These are phyloP conservation scores for Knufia fluminis DNA, from an alignment of 2,329 filamentous ascomycete species.

Conservation along the genomic window DNA sequence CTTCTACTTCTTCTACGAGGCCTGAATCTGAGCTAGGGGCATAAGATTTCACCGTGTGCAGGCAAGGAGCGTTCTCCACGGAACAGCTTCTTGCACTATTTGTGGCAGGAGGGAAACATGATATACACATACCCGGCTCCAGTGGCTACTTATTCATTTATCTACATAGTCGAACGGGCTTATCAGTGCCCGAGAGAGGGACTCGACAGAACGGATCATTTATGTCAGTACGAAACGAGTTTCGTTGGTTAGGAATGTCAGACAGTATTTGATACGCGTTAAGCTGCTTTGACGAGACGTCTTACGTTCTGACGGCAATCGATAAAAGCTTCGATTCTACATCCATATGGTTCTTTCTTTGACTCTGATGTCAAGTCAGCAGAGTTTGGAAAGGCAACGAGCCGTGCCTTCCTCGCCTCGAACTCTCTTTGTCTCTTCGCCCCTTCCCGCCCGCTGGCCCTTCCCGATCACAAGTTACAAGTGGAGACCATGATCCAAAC, in stretches of 20 bases:
- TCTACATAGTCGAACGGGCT: not conserved
- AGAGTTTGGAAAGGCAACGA: too few species aligned
- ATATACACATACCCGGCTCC: conserved; percentile 5
- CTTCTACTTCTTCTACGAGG: conserved; percentile 3
- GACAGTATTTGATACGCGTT: not conserved
- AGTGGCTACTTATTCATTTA: not conserved
- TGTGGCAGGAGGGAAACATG: not conserved
- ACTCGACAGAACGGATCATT: not conserved
- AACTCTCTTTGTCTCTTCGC: not conserved
- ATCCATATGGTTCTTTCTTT: too few species aligned
- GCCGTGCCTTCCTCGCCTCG: not conserved
- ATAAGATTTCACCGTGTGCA: not conserved
- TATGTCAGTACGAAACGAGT: not conserved
- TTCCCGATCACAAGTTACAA: conserved; percentile 1
- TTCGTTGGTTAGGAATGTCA: conserved; percentile 2
- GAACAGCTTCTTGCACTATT: not conserved
- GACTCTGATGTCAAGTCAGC: too few species aligned
- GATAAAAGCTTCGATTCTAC: too few species aligned
- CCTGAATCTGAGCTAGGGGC: not conserved
- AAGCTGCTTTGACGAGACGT: not conserved
- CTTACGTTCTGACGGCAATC: too few species aligned
- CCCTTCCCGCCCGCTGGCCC: conserved; percentile 6
- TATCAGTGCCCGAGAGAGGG: not conserved
- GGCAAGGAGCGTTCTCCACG: conserved; percentile 3
- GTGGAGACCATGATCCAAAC: not conserved